Conservation (phyloP, 1,139 yeast genomes). For the Magnusiomyces clavatus region DNA sequence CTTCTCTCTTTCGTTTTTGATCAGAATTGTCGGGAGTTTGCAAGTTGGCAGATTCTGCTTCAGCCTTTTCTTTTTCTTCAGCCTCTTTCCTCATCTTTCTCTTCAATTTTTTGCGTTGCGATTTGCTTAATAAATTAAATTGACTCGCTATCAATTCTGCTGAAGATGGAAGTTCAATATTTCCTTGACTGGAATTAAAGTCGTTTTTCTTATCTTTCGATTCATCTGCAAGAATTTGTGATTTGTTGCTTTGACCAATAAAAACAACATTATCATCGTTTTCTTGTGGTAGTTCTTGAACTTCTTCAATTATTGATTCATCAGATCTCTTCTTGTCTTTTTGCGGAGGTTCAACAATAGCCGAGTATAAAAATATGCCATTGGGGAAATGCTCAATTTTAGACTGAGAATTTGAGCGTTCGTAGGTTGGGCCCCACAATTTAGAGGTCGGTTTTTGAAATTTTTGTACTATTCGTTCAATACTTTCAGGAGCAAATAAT, state of each 20-base stretch:
- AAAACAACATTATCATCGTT: conserved; percentile 6
- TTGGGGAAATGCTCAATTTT: conserved; percentile 4
- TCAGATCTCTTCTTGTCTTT: neutral
- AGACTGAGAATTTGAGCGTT: neutral
- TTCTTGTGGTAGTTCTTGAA: neutral
- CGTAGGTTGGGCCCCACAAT: neutral
- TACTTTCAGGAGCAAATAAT: conserved; percentile 12
- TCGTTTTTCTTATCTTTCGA: neutral
- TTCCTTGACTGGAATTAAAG: neutral
- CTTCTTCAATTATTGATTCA: neutral
- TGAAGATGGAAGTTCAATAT: conserved; percentile 1
- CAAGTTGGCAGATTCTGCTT: neutral
- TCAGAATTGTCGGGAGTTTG: neutral
- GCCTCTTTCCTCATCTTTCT: conserved; percentile 2
- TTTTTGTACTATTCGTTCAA: neutral
- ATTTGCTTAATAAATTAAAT: conserved; percentile 1
- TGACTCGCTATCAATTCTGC: conserved; percentile 6
- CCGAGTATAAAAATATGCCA: neutral
- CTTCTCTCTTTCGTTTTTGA: neutral
- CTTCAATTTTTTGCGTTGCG: conserved; percentile 3
- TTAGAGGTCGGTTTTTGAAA: too few species aligned
- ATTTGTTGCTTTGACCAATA: conserved; percentile 9
- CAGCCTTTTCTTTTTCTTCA: neutral
- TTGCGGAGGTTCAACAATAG: neutral
- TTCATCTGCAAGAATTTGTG: neutral